phyloP scores from a whole-genome alignment of 148 eudicot species.

The Rhododendron mucronatum region DNA sequence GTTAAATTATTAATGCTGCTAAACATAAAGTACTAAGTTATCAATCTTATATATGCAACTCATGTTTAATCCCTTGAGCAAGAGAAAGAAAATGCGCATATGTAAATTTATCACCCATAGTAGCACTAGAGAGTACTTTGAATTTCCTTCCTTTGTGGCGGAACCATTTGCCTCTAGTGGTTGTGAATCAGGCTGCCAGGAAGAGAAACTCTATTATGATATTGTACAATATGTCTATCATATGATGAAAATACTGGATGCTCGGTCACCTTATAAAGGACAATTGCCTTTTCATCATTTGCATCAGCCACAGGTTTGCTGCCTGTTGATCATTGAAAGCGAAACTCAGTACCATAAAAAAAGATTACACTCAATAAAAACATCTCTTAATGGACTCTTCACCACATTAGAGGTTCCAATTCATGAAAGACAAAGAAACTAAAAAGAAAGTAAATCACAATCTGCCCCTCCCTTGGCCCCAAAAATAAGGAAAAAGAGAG shows the following conservation, averaged over 20 bases:
- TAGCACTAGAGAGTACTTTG: slow-evolving; percentile 49
- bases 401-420: background rate
- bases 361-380: background rate
- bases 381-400: slow-evolving; percentile 2
- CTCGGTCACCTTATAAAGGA: slow-evolving; percentile 73
- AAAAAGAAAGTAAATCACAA: background rate
- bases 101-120: slow-evolving; percentile 2
- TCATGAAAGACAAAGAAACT: background rate
- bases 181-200: slow-evolving; percentile 52
- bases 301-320: slow-evolving; percentile 31
- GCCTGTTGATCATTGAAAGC: slow-evolving; percentile 40
- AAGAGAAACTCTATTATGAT: slow-evolving; percentile 11
- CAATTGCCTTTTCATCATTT: slow-evolving; percentile 82
- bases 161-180: slow-evolving; percentile 54
- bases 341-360: background rate
- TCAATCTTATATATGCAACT: background rate
- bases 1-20: background rate
- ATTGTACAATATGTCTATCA: slow-evolving; percentile 9
- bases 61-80: background rate
- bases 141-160: slow-evolving; percentile 46
- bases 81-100: background rate
- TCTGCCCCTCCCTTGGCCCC: background rate
- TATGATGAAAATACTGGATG: background rate
- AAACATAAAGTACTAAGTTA: background rate
- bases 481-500: background rate